A percentile compares a stretch with the other conserved stretches of the same genome.
phyloP scores from a whole-genome alignment of 805 yeast species.

The Candida maltosa region DNA sequence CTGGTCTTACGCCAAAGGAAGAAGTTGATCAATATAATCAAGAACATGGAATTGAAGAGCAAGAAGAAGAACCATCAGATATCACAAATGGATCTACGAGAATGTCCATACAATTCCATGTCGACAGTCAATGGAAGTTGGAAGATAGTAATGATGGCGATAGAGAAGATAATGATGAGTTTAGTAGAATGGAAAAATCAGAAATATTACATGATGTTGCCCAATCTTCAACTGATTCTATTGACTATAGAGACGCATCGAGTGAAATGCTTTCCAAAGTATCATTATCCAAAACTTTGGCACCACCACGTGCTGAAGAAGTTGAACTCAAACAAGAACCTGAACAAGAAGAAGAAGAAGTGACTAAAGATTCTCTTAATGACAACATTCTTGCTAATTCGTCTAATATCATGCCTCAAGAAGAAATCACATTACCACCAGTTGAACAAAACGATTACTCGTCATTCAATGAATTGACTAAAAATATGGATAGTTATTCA shows the following conservation, averaged over 20 bases:
- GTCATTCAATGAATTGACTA: slow-evolving; percentile 39
- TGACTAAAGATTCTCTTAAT: too few species aligned
- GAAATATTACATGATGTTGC: slow-evolving; percentile 8
- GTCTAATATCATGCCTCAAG: slow-evolving; percentile 36
- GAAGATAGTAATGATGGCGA: slow-evolving; percentile 40
- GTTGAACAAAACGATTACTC: slow-evolving; percentile 40
- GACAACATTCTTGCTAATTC: slow-evolving; percentile 40
- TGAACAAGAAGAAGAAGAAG: not conserved
- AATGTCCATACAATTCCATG: slow-evolving; percentile 26
- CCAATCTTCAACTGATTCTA: slow-evolving; percentile 9
- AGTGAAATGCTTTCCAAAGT: too few species aligned
- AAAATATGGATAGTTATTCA: slow-evolving; percentile 13
- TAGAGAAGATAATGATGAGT: slow-evolving; percentile 32
- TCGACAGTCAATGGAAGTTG: slow-evolving; percentile 35
- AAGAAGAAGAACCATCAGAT: slow-evolving; percentile 5
- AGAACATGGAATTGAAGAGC: not conserved
- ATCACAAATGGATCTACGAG: slow-evolving; percentile 12
- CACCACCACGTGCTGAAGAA: slow-evolving; percentile 14
- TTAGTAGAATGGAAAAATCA: slow-evolving; percentile 7
- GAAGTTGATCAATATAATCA: slow-evolving; percentile 5
- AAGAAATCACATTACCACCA: slow-evolving; percentile 32
- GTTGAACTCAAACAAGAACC: not conserved
- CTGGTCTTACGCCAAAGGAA: slow-evolving; percentile 9
- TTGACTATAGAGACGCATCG: slow-evolving; percentile 3
- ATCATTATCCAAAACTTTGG: slow-evolving; percentile 14